phyloP scores from a whole-genome alignment of 106 monocot genomes.

The Dendrobium chrysotoxum region DNA sequence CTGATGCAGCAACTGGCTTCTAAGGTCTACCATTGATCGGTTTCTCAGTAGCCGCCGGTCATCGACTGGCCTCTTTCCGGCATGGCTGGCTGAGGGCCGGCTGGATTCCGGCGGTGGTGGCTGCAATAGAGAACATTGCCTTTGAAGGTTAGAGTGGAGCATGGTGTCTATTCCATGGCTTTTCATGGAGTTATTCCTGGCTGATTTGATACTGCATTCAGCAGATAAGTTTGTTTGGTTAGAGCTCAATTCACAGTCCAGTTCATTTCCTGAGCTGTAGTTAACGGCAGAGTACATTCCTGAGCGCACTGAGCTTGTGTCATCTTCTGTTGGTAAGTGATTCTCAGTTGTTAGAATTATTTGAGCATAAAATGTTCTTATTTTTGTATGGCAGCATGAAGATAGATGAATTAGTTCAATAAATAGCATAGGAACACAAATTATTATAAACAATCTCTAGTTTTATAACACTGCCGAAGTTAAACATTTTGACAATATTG shows the following conservation, averaged over 20 bases:
- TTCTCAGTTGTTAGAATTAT: neutral
- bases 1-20: constrained; percentile 55
- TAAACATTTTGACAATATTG: no score
- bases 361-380: no score
- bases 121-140: neutral
- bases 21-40: constrained; percentile 47
- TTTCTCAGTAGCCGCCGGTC: constrained; percentile 25
- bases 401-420: no score
- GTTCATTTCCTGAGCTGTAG: constrained; percentile 54
- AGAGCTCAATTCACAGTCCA: constrained; percentile 6
- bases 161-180: neutral
- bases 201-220: neutral
- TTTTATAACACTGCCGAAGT: no score
- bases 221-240: neutral
- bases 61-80: constrained; percentile 17
- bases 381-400: no score
- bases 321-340: constrained; percentile 10
- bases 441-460: no score
- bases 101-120: neutral
- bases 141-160: neutral
- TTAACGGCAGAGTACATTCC: constrained; percentile 60
- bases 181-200: neutral
- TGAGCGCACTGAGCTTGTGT: constrained; percentile 42
- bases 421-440: no score
- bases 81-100: neutral